Conservation (phyloP, 2,329 filamentous ascomycete genomes). For the Lachnum nothofagi region DNA sequence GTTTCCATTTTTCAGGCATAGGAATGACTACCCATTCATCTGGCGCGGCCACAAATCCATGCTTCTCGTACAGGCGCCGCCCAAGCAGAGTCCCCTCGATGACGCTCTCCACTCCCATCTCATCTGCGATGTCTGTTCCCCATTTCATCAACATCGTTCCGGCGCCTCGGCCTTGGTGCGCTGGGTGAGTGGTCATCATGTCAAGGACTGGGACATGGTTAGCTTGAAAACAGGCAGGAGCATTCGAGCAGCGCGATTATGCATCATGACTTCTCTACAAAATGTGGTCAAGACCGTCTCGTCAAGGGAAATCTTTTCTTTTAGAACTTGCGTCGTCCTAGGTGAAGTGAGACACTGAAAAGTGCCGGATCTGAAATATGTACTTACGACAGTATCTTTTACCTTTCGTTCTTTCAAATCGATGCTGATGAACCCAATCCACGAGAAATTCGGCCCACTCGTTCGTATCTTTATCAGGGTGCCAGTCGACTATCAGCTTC, state of each 20-base stretch:
- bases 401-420: slow-evolving; percentile 9
- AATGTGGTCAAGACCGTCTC: no score
- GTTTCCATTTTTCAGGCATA: slow-evolving; percentile 18
- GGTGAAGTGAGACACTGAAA: no score
- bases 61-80: slow-evolving; percentile 19
- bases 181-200: slow-evolving; percentile 34
- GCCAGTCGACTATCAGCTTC: slow-evolving; percentile 16
- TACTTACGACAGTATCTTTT: slow-evolving; percentile 16
- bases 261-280: no score
- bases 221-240: background rate
- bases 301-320: no score
- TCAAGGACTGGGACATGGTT: slow-evolving; percentile 30
- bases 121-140: slow-evolving; percentile 33
- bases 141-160: slow-evolving; percentile 36
- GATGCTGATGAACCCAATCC: slow-evolving; percentile 12
- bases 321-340: no score
- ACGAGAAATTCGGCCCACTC: slow-evolving; percentile 16
- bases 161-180: slow-evolving; percentile 34
- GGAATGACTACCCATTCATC: slow-evolving; percentile 10
- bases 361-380: no score
- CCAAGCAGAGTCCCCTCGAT: slow-evolving; percentile 12
- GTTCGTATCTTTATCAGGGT: slow-evolving; percentile 15
- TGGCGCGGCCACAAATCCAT: slow-evolving; percentile 13
- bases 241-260: no score
- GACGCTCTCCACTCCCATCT: slow-evolving; percentile 5